Evolutionary conservation across 106 monocot species (phyloP), one percentile per base, ranked within the genome.

Genomic region (Dendrobium catenatum): DNA sequence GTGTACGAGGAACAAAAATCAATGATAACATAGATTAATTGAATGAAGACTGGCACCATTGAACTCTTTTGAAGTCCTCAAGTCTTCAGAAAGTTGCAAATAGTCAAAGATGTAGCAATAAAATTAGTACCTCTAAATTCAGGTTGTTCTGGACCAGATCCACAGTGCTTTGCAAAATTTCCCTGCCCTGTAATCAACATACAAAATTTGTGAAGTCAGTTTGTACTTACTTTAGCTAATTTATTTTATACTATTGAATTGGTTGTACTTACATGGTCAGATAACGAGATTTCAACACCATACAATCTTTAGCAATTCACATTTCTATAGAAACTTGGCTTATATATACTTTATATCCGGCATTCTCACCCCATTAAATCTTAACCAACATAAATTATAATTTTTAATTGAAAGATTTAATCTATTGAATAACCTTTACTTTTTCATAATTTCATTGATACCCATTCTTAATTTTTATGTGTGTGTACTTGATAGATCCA

Each of bases 91-190:
- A 42, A 74, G 73, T 24, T 77, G 49, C 2, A 8, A 48, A 51
- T 9, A 11, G 77, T 16, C 20, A 15, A 79, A 72, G 17, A 7
- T 79, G 54, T 6, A 46, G 70, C 43, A 42, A 18, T 29, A 44
- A 43, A 54, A 83, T 15, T 68, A 56, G 20, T 81, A 97, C 98
- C 98, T 98, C 98, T 78, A 98, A 87, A 64, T 95, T 95, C 59
- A 98, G 80, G 81, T 89, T 87, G 81, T 98, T 93, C 82, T 95
- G 98, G 85, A 98, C 98, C 29, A 98, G 84, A 85, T 98, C 89
- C 74, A 98, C 98, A 68, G 98, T 98, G 82, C 93, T 98, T 79
- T 98, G 98, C 81, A 98, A 81, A 54, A 98, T 98, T 80, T 90
- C 94, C 76, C 98, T 91, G 76, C 98, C 98, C 98, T 98, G 83